Evolutionary conservation across 345 rosid species (phyloP), one percentile per base, ranked within the genome.

Genomic region (Cardamine resedifolia): DNA sequence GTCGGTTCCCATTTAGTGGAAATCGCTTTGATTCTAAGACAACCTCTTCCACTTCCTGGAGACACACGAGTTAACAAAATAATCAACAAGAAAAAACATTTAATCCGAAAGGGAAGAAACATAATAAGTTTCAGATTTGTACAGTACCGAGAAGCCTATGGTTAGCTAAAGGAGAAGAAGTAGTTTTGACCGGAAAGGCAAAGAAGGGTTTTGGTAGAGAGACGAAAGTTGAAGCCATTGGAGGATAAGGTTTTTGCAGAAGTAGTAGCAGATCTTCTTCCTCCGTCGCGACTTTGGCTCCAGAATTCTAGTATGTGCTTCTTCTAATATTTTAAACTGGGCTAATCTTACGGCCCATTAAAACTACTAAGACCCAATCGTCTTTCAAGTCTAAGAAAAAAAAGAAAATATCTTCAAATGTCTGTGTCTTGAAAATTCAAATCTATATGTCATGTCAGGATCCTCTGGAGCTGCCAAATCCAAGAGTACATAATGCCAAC

Each of bases 1-100:
- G 88, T n/a, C 18, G 96, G 95, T 28, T 91, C 96, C 97, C 92
- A 88, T 82, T 85, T 83, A 56, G 56, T 80, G 26, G 95, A 66
- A 49, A 87, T 53, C 4, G 97, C 98, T 28, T 81, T 86, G 77
- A 91, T 70, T 73, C 78, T 83, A 47, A 91, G 79, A 58, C 88
- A 81, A 53, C 69, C 79, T 60, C 80, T 79, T 63, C 77, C 74
- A 63, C 44, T 59, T 60, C 83, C 92, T 85, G 38, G 4, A 45
- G 18, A 15, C 4, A 30, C 51, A 55, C 1, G 16, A 48, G 12
- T 39, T n/a, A 10, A 24, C 21, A 12, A 16, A 23, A 19, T 5
- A 27, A 36, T 34, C 10, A 47, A 28, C 14, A 33, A 10, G 11
- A 7, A 50, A 50, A 41, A 48, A 28, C 12, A 44, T 12, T 28